phyloP scores from a whole-genome alignment of 805 yeast species.

The Wickerhamiella musiphila region DNA sequence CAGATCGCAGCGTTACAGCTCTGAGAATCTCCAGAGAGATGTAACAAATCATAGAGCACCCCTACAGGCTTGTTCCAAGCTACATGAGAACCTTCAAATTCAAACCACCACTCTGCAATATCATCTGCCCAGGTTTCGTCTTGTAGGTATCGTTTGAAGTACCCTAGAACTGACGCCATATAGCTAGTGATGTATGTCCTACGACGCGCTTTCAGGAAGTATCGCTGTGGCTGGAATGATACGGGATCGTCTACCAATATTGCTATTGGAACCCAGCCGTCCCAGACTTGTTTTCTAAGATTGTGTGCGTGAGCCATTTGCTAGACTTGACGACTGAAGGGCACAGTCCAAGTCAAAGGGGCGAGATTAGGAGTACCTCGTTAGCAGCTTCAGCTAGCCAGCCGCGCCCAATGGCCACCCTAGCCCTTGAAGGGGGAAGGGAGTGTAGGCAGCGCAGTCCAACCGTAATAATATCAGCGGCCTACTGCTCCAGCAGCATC shows the following conservation, averaged over 20 bases:
- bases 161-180: constrained; percentile 7
- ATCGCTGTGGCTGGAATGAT: not conserved
- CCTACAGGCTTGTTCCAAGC: constrained; percentile 15
- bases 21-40: no score
- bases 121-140: not conserved
- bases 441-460: no score
- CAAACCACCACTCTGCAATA: constrained; percentile 10
- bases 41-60: constrained; percentile 8
- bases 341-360: no score
- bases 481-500: no score
- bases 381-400: no score
- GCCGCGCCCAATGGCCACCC: no score
- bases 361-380: no score
- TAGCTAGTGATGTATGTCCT: constrained; percentile 8
- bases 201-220: constrained; percentile 7
- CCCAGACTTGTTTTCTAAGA: constrained; percentile 1
- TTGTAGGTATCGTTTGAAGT: constrained; percentile 8
- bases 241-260: constrained; percentile 4
- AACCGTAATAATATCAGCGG: no score
- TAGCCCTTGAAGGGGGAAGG: no score
- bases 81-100: constrained; percentile 4
- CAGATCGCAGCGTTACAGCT: constrained; percentile 23
- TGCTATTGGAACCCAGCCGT: constrained; percentile 5
- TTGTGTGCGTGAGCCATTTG: not conserved
- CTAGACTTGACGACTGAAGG: no score